Percentiles rank a stretch among this genome's conserved stretches.
These are phyloP conservation scores for Fusarium avenaceum DNA, from an alignment of 2,329 filamentous ascomycete genomes.

Conservation along the genomic window DNA sequence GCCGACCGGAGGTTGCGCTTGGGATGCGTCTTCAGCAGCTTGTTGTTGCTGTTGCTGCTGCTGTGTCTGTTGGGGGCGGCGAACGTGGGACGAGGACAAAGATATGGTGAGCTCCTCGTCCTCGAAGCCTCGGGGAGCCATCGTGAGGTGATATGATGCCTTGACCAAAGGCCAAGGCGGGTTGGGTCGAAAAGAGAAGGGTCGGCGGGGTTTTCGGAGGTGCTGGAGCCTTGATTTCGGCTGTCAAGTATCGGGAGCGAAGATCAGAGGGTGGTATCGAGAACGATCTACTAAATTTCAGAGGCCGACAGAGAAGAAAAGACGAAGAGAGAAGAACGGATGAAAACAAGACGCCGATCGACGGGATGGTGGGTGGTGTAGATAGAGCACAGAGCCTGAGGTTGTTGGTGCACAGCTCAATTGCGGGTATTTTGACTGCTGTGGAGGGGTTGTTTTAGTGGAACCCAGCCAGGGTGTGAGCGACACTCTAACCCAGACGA, in stretches of 20 bases:
- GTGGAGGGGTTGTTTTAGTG: constrained; percentile 20
- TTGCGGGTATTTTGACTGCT: constrained; percentile 5
- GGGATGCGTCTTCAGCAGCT: constrained; percentile 44
- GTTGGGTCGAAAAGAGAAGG: constrained; percentile 25
- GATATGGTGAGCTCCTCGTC: constrained; percentile 88
- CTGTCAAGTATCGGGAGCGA: constrained; percentile 8
- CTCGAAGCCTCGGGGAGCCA: constrained; percentile 73
- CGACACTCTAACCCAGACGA: not conserved
- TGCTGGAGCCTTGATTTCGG: constrained; percentile 16
- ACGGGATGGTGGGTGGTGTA: constrained; percentile 15
- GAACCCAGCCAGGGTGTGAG: not conserved
- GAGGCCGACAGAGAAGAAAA: not conserved
- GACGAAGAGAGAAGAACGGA: constrained; percentile 3
- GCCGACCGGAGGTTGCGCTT: constrained; percentile 31
- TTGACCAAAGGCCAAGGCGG: constrained; percentile 37
- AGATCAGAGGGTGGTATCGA: constrained; percentile 1
- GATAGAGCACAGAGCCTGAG: not conserved
- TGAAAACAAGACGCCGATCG: constrained; percentile 32
- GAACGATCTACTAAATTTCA: not conserved
- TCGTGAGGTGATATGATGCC: constrained; percentile 50
- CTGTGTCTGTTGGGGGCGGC: constrained; percentile 60
- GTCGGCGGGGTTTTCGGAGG: constrained; percentile 30
- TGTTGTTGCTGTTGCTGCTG: constrained; percentile 44
- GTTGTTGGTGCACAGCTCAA: not conserved
- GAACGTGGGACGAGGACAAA: constrained; percentile 74